Base-by-base conservation (phyloP, 2,329 filamentous ascomycete genomes). In the Aspergillus glaucus region DNA sequence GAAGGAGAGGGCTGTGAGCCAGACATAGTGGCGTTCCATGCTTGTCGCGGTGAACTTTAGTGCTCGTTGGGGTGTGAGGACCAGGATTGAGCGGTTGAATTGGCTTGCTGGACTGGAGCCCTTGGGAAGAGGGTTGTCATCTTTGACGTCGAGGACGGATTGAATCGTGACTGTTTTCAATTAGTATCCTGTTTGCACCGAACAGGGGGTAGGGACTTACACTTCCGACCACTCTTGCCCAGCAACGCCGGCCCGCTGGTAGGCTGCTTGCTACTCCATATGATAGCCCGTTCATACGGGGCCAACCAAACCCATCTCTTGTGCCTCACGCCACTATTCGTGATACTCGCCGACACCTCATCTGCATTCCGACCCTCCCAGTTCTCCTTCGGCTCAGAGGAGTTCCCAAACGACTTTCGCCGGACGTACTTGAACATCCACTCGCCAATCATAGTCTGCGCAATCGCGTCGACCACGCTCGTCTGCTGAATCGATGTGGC, bases 231-330 rank as follows among this genome's bases (percentile, higher is more conserved):
- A 64, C 86, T 87, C 75, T 97, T 98, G 57, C 93, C 93, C 77
- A 97, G 79, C 68, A 98, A 72, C 28, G 91, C 92, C 60, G 82
- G 86, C 28, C 91, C 90, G 58, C 85, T 89, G 8, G 85, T 88
- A 14, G 93, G 93, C 70, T 98, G 93, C 76, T 95, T 96, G 77
- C 87, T 95, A 69, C 92, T 96, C 93, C 93, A 98, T 68, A 98
- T 88, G 51, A 98, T 92, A 10, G 92, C 86, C 54, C 91, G 80
- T 70, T 98, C 93, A 63, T 98, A 97, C 2, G 93, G 93, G 15
- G 92, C 93, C 54, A 98, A 80, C 93, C 93, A 98, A 2, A 98
- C 93, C 93, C 93, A 98, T 67, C 93, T 81, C 73, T 91, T 96
- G 67, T 98, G 93, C 26, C 93, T 74, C 4, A 79, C 86, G 56